Base-by-base conservation (phyloP, 257 asterid species). In the Capsicum rhomboideum region DNA sequence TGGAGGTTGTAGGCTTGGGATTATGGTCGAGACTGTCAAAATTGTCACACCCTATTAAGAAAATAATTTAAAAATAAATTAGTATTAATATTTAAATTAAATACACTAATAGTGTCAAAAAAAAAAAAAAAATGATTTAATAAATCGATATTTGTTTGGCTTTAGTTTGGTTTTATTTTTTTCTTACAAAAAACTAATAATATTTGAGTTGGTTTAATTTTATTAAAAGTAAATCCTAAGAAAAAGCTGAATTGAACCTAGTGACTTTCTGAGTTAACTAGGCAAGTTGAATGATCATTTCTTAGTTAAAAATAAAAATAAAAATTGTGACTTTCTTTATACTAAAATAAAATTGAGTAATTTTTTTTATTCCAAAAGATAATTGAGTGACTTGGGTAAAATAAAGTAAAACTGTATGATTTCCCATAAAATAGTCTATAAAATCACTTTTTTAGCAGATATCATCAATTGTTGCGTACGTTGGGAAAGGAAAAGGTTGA, bases 1-100 rank as follows among this genome's bases (percentile, higher is more conserved):
- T 34, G 95, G 99, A 10, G 99, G 99, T 77, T 87, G 89, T 50
- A 95, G 91, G 79, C 89, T 78, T 0, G 98, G 96, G 69, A 95
- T 79, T 80, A 87, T 83, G 11, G 99, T 95, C 1, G 99, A 94
- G 78, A 94, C 85, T 13, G 99, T 93, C 79, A 95, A 71, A 72
- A 94, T 85, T 3, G 94, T 90, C 28, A 91, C 98, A 2, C 98
- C 99, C 99, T 95, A 28, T 68, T 63, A 61, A 85, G 21, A 59
- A 59, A 10, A 40, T 4, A 59, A 58, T 58, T 21, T 21, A 23
- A 26, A 2, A n/a, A 59, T 23, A 9, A 23, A 21, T n/a, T 21
- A 61, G 4, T 11, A 4, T 10, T 59, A 20, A 20, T 2, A 8
- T 18, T 20, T 56, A 20, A 20, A 20, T 23, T 23, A 11, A 23